Base-by-base conservation (phyloP, 805 yeast species). In the Monosporozyma unispora region DNA sequence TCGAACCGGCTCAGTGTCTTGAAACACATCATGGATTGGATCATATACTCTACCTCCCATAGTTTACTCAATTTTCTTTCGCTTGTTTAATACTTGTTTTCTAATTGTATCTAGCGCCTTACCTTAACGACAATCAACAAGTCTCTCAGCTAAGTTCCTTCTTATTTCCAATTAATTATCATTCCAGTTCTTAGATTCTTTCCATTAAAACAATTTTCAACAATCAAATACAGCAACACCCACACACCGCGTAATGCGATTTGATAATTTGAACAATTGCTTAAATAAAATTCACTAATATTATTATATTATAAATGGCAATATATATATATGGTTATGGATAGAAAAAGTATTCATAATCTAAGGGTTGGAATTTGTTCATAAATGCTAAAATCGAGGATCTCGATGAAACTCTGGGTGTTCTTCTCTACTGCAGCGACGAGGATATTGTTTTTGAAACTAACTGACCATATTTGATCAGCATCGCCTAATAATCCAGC, bases 391-490 rank as follows among this genome's bases (percentile, higher is more conserved):
- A 87, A 91, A 63, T 89, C 96, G 45, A 89, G 69, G 27, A 93
- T 82, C 65, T 90, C 97, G 52, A 93, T 81, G 61, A 72, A 84
- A 2, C 96, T 87, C 53, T 75, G 76, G 9, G 78, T 78, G 38
- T 76, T 80, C 49, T 80, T 75, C 63, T 88, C 95, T 9, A 90
- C 93, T 0, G 99, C 98, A 19, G 95, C 91, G 37, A 91, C 87
- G 62, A 97, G 85, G 47, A 89, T 75, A 51, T 84, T 78, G 55
- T 81, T 79, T 61, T 88, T 95, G 59, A 89, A 87, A 58, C 84
- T 78, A 2, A 91, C 96, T 57, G 93, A 96, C 99, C 99, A 93
- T 33, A 91, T 88, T 37, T 87, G 84, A 9, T 93, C 95, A 14
- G 87, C 82, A 62, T 84, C 90, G 3, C 77, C 72, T 44, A 90